Percentiles rank a stretch among this genome's conserved stretches.
phyloP scores from a whole-genome alignment of 1,284 basidiomycete species.

The Ustanciosporium gigantosporum region DNA sequence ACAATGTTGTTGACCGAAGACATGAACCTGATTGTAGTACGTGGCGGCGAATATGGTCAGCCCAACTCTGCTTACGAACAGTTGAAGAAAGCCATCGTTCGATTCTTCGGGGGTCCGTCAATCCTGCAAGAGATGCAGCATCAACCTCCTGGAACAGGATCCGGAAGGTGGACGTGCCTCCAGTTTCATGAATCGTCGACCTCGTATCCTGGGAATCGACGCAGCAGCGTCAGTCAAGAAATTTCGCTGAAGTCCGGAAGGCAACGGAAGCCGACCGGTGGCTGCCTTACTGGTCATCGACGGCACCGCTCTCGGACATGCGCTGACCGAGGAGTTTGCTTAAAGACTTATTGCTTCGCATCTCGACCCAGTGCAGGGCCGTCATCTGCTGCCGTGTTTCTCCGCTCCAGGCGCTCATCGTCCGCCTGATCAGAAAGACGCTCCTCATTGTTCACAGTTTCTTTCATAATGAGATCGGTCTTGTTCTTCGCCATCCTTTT shows the following conservation, averaged over 20 bases:
- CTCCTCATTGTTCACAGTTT: too few relatives aligned
- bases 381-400: slow-evolving; percentile 97
- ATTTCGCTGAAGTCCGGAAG: slow-evolving; percentile 80
- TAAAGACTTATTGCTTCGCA: slow-evolving; percentile 76
- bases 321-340: slow-evolving; percentile 71
- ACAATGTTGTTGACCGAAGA: slow-evolving; percentile 88
- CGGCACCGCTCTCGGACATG: slow-evolving; percentile 74
- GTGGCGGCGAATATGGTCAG: slow-evolving; percentile 70
- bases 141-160: slow-evolving; percentile 47
- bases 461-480: too few relatives aligned
- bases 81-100: slow-evolving; percentile 76
- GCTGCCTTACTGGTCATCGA: slow-evolving; percentile 96
- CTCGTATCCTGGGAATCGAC: too few relatives aligned
- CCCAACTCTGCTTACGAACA: slow-evolving; percentile 78
- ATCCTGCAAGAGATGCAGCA: slow-evolving; percentile 56
- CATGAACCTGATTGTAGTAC: slow-evolving; percentile 89
- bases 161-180: slow-evolving; percentile 22
- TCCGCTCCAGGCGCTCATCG: slow-evolving; percentile 91
- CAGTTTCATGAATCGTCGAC: slow-evolving; percentile 32
- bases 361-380: slow-evolving; percentile 86
- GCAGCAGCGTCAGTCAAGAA: slow-evolving; percentile 65
- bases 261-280: slow-evolving; percentile 84
- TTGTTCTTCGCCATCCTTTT: too few relatives aligned
- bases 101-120: slow-evolving; percentile 82
- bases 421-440: slow-evolving; percentile 88